Percentiles rank a stretch among this genome's conserved stretches.
Evolutionary conservation across 805 yeast species (phyloP).

Genomic region (Pichia deserticola): DNA sequence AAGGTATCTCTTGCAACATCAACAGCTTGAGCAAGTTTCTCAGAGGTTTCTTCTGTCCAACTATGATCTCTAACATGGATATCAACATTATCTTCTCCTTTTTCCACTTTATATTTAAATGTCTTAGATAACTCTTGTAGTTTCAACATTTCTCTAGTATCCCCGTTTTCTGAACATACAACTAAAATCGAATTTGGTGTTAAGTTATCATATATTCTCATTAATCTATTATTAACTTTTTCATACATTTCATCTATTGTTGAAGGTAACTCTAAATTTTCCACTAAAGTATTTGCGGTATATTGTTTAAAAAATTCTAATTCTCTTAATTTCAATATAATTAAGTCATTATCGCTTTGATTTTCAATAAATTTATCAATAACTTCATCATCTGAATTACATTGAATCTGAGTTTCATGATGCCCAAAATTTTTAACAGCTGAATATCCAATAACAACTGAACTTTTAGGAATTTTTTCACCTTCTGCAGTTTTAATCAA

Average conservation of each 20-base stretch:
- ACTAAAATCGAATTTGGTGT: slow-evolving; percentile 57
- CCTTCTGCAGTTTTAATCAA: slow-evolving; percentile 15
- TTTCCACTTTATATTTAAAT: slow-evolving; percentile 33
- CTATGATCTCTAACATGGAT: slow-evolving; percentile 12
- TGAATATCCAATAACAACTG: slow-evolving; percentile 20
- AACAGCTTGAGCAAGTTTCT: slow-evolving; percentile 39
- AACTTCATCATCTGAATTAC: slow-evolving; percentile 54
- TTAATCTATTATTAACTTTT: slow-evolving; percentile 38
- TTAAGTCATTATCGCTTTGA: slow-evolving; percentile 37
- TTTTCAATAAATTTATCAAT: slow-evolving; percentile 34
- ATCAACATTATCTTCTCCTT: slow-evolving; percentile 33
- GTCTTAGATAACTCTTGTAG: slow-evolving; percentile 39
- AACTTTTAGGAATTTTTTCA: slow-evolving; percentile 21
- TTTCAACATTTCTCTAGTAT: slow-evolving; percentile 40
- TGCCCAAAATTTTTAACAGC: slow-evolving; percentile 11
- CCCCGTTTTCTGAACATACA: slow-evolving; percentile 57
- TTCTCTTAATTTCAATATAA: slow-evolving; percentile 51
- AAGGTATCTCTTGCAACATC: slow-evolving; percentile 53
- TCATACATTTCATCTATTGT: slow-evolving; percentile 17
- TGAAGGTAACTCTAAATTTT: slow-evolving; percentile 6
- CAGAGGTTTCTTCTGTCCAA: slow-evolving; percentile 47
- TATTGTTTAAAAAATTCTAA: slow-evolving; percentile 39
- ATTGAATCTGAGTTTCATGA: slow-evolving; percentile 33
- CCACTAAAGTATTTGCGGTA: slow-evolving; percentile 13
- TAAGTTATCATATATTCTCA: slow-evolving; percentile 39